Conservation (phyloP, 768 basidiomycete genomes). For the Trametes villosa region DNA sequence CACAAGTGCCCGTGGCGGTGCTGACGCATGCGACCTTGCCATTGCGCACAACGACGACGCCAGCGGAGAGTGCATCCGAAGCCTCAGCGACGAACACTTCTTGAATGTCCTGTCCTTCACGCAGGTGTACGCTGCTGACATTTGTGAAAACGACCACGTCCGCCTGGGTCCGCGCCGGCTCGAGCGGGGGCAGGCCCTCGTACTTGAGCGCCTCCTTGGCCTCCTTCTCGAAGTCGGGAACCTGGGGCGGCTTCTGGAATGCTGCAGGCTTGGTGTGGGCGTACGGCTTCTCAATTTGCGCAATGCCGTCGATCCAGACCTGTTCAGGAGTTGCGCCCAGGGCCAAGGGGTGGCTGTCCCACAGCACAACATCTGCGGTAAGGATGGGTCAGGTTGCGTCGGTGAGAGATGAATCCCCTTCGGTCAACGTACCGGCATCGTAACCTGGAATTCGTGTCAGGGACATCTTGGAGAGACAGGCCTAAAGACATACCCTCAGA, state of each 20-base stretch:
- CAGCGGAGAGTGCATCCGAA: conserved; percentile 20
- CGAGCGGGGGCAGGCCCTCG: conserved; percentile 70
- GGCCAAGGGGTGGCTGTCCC: conserved; percentile 78
- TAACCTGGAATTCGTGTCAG: conserved; percentile 7
- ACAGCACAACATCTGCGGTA: conserved; percentile 65
- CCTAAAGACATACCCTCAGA: conserved; percentile 47
- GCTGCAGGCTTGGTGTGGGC: conserved; percentile 55
- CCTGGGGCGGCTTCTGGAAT: conserved; percentile 57
- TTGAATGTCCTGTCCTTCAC: conserved; percentile 36
- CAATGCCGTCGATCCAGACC: conserved; percentile 85
- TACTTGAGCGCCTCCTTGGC: conserved; percentile 55
- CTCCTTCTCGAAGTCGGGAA: conserved; percentile 66
- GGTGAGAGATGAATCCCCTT: too few relatives aligned
- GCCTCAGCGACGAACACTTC: conserved; percentile 35
- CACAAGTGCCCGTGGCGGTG: conserved; percentile 29
- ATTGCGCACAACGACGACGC: conserved; percentile 53
- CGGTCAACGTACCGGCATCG: conserved; percentile 13
- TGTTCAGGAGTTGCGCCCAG: conserved; percentile 83
- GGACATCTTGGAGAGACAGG: conserved; percentile 36
- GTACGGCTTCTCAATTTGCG: conserved; percentile 59
- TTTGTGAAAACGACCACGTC: conserved; percentile 64
- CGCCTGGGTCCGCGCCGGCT: conserved; percentile 38
- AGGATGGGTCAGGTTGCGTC: too few relatives aligned
- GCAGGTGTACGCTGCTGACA: conserved; percentile 56
- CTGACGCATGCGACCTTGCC: conserved; percentile 64